Percentiles rank a stretch among this genome's conserved stretches.
Evolutionary conservation across 352 stramenopile genomes (phyloP).

Genomic region (Aphanomyces euteiches): DNA sequence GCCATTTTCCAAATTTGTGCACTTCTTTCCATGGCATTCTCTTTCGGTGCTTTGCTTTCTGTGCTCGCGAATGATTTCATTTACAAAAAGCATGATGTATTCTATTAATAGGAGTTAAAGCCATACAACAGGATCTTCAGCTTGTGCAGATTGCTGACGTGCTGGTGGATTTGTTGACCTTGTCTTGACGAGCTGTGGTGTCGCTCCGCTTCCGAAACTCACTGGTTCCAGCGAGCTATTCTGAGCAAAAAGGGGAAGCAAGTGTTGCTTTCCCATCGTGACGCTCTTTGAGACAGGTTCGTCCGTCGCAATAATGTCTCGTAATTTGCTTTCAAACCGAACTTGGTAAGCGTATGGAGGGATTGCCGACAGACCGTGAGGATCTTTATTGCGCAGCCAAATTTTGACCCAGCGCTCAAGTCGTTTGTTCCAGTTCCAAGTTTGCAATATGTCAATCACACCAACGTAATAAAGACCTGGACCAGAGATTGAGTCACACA

Average conservation of each 20-base stretch:
- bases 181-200: conserved; percentile 4
- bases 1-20: not conserved
- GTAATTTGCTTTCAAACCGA: conserved; percentile 79
- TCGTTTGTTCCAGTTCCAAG: conserved; percentile 79
- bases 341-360: conserved; percentile 67
- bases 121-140: not conserved
- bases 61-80: too few species aligned
- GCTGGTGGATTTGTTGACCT: not conserved
- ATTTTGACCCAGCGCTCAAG: conserved; percentile 84
- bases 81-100: too few species aligned
- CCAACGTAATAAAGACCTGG: conserved; percentile 87
- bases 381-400: conserved; percentile 57
- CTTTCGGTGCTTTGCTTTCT: too few species aligned
- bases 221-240: not conserved
- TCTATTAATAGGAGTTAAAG: not conserved
- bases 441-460: conserved; percentile 89
- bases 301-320: conserved; percentile 44
- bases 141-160: not conserved
- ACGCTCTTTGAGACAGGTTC: not conserved
- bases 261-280: not conserved
- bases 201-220: not conserved
- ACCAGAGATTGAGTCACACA: conserved; percentile 74
- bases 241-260: not conserved
- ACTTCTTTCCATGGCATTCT: too few species aligned
- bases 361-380: conserved; percentile 78